Evolutionary conservation across 441 rosid genomes (phyloP), one percentile per base, ranked within the genome.

Genomic region (Syzygium syzygioides): DNA sequence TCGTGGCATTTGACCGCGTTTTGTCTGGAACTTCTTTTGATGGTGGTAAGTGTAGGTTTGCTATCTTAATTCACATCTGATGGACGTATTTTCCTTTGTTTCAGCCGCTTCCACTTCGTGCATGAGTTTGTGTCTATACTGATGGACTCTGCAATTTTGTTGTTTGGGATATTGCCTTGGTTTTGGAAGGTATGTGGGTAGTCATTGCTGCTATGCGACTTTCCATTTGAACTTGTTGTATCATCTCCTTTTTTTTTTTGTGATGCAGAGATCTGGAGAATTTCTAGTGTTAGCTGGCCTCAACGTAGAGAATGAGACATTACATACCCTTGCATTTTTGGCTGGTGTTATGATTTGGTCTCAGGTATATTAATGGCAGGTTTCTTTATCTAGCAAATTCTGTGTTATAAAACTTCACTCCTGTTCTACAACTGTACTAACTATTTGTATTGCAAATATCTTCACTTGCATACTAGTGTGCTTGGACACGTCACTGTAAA

Each of bases 261-360:
- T 86, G 86, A 86, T 89, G 92, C 94, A 98, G 99, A 93, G 94
- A 91, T 93, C 98, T 86, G 99, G 96, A 89, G 92, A 89, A 88
- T 93, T 95, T 94, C 93, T 98, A 79, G 92, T 93, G 53, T 88
- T 89, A 86, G 60, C 92, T 91, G 98, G 99, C 83, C 94, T 97
- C 54, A 90, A 94, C 90, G 92, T 94, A 34, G 98, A 98, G 92
- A 97, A 96, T 91, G 99, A 96, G 92, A 95, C 97, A 87, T 87
- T 95, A 52, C 99, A 97, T 90, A 98, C 98, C 64, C 98, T 98
- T 87, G 92, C 98, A 26, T 98, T 98, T 91, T 92, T 98, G 92
- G 98, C 96, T 92, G 99, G 98, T 92, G 92, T 97, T 86, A 95
- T 94, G 96, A 93, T 93, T 88, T 97, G 99, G 99, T 98, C 99